phyloP scores from a whole-genome alignment of 371 early-diverging fungal species.

The Cokeromyces recurvatus region DNA sequence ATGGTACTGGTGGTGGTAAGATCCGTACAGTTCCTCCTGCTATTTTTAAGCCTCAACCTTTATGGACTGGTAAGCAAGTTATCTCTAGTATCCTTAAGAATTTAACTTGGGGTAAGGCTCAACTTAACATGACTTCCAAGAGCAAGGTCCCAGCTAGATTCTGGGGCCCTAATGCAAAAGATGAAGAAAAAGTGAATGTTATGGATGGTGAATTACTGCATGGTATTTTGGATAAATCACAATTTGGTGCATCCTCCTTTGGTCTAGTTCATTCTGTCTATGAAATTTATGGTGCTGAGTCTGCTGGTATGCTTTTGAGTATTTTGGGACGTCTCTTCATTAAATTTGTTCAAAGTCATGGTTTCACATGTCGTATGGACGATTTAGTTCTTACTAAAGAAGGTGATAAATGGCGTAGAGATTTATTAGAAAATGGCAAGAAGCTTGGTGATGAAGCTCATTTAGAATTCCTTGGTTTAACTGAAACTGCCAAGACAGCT shows the following conservation, averaged over 20 bases:
- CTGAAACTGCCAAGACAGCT: constrained; percentile 39
- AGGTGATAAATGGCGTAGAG: constrained; percentile 77
- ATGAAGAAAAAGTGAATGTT: constrained; percentile 80
- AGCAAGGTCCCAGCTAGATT: constrained; percentile 81
- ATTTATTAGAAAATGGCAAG: constrained; percentile 53
- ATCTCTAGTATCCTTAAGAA: constrained; percentile 80
- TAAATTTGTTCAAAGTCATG: constrained; percentile 85
- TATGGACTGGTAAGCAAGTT: constrained; percentile 99
- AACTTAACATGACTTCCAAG: constrained; percentile 85
- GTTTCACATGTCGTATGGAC: constrained; percentile 99
- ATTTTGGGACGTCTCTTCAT: constrained; percentile 95
- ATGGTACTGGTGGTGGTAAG: constrained; percentile 66
- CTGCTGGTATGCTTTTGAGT: constrained; percentile 92
- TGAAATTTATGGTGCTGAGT: constrained; percentile 93
- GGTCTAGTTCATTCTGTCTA: constrained; percentile 97
- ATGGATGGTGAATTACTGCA: constrained; percentile 92
- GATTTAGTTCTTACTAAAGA: constrained; percentile 89
- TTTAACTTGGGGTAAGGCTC: constrained; percentile 62
- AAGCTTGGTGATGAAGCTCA: constrained; percentile 67
- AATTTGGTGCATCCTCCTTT: constrained; percentile 92
- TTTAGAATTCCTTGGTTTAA: constrained; percentile 68
- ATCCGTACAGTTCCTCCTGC: constrained; percentile 83
- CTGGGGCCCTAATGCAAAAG: constrained; percentile 92
- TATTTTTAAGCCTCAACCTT: constrained; percentile 77
- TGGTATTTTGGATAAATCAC: constrained; percentile 97